These are phyloP conservation scores for Aureobasidium sp. DNA, from an alignment of 2,329 filamentous ascomycete genomes.

Conservation along the genomic window DNA sequence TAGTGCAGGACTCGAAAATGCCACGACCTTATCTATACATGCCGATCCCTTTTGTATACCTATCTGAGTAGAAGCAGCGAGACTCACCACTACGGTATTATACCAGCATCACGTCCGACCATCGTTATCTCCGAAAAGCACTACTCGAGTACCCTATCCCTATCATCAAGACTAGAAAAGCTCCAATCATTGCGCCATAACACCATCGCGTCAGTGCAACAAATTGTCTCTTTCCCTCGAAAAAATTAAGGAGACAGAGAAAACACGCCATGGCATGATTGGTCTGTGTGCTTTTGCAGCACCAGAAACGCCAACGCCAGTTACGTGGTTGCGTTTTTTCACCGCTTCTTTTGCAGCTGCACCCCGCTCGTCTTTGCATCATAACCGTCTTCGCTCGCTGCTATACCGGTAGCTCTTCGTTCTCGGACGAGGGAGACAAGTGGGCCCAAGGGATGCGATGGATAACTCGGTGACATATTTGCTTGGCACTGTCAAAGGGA, in stretches of 20 bases:
- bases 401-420: neutral
- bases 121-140: neutral
- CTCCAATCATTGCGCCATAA: neutral
- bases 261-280: conserved; percentile 7
- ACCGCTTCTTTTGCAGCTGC: neutral
- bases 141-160: too few relatives aligned
- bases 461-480: neutral
- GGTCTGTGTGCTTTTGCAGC: neutral
- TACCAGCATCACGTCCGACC: neutral
- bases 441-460: neutral
- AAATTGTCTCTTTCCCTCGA: too few relatives aligned
- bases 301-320: too few relatives aligned
- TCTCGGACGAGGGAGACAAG: neutral
- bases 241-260: too few relatives aligned
- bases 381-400: neutral
- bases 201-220: neutral
- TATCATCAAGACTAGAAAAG: neutral
- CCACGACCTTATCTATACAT: conserved; percentile 2
- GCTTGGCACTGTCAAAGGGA: neutral
- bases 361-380: neutral
- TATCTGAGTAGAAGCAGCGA: neutral
- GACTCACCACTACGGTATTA: neutral
- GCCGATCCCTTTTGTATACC: neutral
- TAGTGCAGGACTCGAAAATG: neutral
- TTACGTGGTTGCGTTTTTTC: neutral